Evolutionary conservation across 306 rosid species (phyloP).

Genomic region (Pyrus pyrifolia): DNA sequence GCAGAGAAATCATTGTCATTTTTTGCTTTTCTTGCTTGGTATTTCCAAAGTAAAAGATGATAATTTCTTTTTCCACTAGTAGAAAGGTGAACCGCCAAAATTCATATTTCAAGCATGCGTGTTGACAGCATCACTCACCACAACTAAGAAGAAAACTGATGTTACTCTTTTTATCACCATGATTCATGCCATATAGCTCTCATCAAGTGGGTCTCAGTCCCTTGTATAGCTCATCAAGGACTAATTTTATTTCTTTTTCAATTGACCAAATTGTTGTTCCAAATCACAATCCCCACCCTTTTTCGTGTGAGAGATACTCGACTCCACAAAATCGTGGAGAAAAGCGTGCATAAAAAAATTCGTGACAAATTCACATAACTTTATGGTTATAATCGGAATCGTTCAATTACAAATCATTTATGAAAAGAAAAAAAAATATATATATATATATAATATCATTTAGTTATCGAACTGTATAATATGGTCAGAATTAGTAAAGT

Average conservation of each 20-base stretch:
- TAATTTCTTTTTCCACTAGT: conserved; percentile 17
- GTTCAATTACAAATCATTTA: no score
- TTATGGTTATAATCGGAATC: no score
- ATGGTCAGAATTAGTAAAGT: no score
- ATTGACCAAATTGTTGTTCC: background rate
- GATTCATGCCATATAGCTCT: conserved; percentile 2
- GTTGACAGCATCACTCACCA: conserved; percentile 28
- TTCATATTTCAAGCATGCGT: conserved; percentile 24
- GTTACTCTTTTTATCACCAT: background rate
- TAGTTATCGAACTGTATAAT: no score
- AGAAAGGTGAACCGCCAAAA: background rate
- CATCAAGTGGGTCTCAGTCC: conserved; percentile 19
- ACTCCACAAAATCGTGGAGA: background rate
- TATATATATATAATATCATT: no score
- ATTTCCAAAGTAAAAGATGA: background rate
- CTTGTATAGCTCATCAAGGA: conserved; percentile 18
- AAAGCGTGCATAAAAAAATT: background rate
- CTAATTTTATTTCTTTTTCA: background rate
- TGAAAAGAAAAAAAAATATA: no score
- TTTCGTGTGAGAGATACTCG: background rate
- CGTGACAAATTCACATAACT: background rate
- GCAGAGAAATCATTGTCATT: background rate
- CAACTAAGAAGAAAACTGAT: background rate
- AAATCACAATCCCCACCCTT: conserved; percentile 10
- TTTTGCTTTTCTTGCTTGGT: background rate